A percentile compares a stretch with the other conserved stretches of the same genome.
Evolutionary conservation across 2,329 filamentous ascomycete genomes (phyloP).

Genomic region (Talaromyces funiculosus): DNA sequence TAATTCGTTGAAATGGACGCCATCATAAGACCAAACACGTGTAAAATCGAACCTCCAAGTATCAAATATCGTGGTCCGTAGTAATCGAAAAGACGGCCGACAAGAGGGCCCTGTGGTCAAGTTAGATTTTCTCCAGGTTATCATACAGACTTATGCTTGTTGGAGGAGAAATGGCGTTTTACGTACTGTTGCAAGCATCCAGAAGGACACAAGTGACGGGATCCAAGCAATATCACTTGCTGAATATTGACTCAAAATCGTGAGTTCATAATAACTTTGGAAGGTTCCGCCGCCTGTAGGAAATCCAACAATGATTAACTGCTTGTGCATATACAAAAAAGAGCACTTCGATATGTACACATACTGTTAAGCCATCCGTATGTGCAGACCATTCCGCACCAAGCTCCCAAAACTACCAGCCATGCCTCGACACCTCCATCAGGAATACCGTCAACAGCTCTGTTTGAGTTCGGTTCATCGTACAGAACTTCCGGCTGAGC

Average conservation of each 20-base stretch:
- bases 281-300: conserved; percentile 43
- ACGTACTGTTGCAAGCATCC: conserved; percentile 48
- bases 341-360: too few relatives aligned
- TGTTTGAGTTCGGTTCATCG: too few relatives aligned
- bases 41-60: conserved; percentile 38
- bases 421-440: not conserved
- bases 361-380: conserved; percentile 7
- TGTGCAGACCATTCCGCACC: not conserved
- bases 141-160: conserved; percentile 39
- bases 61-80: conserved; percentile 45
- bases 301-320: not conserved
- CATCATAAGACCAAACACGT: conserved; percentile 51
- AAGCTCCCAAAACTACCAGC: not conserved
- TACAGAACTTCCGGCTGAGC: too few relatives aligned
- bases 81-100: conserved; percentile 51
- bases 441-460: too few relatives aligned
- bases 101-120: conserved; percentile 17
- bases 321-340: too few relatives aligned
- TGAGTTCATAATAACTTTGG: conserved; percentile 48
- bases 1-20: conserved; percentile 46
- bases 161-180: conserved; percentile 48
- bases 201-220: conserved; percentile 47
- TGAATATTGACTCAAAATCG: conserved; percentile 34
- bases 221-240: conserved; percentile 50
- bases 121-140: not conserved